phyloP scores from a whole-genome alignment of 495 filamentous ascomycete species.

The Trypethelium eluteriae region DNA sequence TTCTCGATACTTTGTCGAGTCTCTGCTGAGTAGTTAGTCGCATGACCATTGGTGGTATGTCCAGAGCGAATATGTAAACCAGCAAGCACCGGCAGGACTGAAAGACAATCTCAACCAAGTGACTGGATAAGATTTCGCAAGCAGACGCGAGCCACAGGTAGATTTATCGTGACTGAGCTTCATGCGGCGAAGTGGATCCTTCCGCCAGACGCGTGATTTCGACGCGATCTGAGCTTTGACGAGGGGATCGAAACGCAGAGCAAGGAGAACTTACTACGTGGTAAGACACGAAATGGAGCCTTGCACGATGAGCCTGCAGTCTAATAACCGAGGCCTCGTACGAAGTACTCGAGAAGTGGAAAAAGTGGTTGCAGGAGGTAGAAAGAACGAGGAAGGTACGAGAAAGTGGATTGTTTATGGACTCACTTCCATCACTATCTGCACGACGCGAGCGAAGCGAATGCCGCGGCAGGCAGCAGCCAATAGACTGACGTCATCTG shows the following conservation, averaged over 20 bases:
- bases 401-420: background rate
- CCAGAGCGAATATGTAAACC: background rate
- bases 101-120: too few relatives aligned
- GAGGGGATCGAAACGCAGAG: background rate
- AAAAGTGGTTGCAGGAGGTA: background rate
- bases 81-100: too few relatives aligned
- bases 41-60: background rate
- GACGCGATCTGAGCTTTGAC: background rate
- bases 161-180: background rate
- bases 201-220: background rate
- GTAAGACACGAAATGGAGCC: background rate
- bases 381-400: background rate
- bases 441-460: slow-evolving; percentile 1
- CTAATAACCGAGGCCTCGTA: background rate
- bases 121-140: too few relatives aligned
- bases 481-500: background rate
- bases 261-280: background rate
- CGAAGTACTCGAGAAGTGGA: background rate
- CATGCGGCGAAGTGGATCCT: background rate
- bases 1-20: background rate
- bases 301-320: background rate
- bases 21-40: background rate
- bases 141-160: background rate
- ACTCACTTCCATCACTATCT: background rate
- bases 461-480: background rate